Percentiles rank a stretch among this genome's conserved stretches.
These are phyloP conservation scores for Trichoderma asperellum DNA, from an alignment of 2,329 filamentous ascomycete species.

Conservation along the genomic window DNA sequence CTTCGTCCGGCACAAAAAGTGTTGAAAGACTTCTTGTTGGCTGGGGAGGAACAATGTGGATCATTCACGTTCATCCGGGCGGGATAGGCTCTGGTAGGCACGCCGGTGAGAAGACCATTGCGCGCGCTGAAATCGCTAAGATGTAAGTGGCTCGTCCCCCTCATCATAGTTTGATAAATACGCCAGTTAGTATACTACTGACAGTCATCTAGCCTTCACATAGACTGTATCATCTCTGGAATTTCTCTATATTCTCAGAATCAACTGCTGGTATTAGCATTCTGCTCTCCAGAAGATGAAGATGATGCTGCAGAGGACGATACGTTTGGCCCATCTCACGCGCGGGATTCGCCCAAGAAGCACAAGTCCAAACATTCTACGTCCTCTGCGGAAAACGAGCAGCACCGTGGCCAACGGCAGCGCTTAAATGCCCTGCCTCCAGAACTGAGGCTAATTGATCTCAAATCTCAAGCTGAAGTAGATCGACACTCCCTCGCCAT, in stretches of 20 bases:
- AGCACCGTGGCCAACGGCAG: constrained; percentile 67
- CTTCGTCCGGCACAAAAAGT: constrained; percentile 50
- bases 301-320: constrained; percentile 56
- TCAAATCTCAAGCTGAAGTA: constrained; percentile 82
- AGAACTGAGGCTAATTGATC: constrained; percentile 88
- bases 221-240: constrained; percentile 97
- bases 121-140: constrained; percentile 86
- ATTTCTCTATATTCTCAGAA: constrained; percentile 95
- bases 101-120: constrained; percentile 71
- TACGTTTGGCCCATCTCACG: constrained; percentile 7
- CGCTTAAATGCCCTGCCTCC: constrained; percentile 81
- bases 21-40: constrained; percentile 86
- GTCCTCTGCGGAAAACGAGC: constrained; percentile 58
- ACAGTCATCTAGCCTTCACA: constrained; percentile 67
- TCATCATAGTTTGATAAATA: background rate
- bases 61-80: constrained; percentile 85
- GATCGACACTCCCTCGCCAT: constrained; percentile 86
- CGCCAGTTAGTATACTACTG: background rate
- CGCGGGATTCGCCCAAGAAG: constrained; percentile 39
- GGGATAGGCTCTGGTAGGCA: constrained; percentile 67
- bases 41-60: constrained; percentile 96
- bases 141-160: constrained; percentile 62
- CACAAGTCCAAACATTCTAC: constrained; percentile 51
- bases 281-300: constrained; percentile 75
- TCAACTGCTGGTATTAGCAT: constrained; percentile 88